Base-by-base conservation (phyloP, 1,284 basidiomycete species). In the Boletus semigastroideus region DNA sequence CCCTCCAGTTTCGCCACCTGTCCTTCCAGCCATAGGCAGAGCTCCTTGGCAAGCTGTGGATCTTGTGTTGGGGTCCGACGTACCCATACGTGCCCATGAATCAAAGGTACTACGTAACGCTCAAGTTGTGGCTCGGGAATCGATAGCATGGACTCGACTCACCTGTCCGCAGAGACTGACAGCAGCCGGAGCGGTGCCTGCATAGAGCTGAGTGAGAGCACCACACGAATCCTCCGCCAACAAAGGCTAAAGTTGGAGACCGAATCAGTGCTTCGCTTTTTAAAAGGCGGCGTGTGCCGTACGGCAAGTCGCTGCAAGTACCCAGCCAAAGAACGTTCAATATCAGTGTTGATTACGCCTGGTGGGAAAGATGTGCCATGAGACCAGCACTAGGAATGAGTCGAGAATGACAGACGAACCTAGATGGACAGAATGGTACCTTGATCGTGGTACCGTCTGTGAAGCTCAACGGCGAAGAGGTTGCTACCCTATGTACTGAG, bases 181-280 rank as follows among this genome's bases (percentile, higher is more conserved):
- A 13, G 70, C 77, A 43, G 78, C 75, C 0, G 68, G 64, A 1
- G 71, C 62, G 3, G 77, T 80, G 4, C 74, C 82, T 3, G 75
- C 81, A 59, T 72, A 82, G 2, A 84, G 65, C 48, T 77, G 77
- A 1, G 78, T 83, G 10, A 82, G 66, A 0, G 76, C 76, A 13
- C 80, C 80, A 36, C 64, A 59, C 8, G 69, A 52, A 6, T 66
- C 64, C 50, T 70, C 62, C 2, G 65, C 16, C 8, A 70, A 40
- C 20, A 19, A 42, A 14, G 11, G 39, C 53, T 59, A 40, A 19
- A 17, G 4, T 16, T 22, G 12, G 30, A 9, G 17, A 33, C 28
- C 7, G n/a, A 33, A 49, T 46, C 42, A 36, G 30, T 13, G 16
- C 10, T 27, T 8, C 7, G 20, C 5, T 6, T 10, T 9, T 5